Evolutionary conservation across 2,329 filamentous ascomycete species (phyloP), one percentile per base, ranked within the genome.

Genomic region (Colletotrichum navitas): DNA sequence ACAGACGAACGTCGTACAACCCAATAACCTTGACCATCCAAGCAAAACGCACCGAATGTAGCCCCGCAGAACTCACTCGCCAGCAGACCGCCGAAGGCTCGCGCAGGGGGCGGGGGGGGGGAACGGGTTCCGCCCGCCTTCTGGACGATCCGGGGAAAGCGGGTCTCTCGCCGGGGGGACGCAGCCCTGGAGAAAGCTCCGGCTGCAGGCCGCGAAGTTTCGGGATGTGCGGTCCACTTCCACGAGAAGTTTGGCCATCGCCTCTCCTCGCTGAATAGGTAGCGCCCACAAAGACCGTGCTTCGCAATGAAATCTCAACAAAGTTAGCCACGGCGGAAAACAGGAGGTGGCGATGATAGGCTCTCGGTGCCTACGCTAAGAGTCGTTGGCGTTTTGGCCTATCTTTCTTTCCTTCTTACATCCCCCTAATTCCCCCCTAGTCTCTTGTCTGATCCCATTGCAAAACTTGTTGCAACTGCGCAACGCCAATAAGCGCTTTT

Each of bases 131-230:
- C 43, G 47, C 47, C 45, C 47, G 5, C 34, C n/a, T n/a, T 14
- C 32, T 18, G 36, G 47, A 24, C 24, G 47, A 63, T 63, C 43
- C 43, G 43, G 43, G 43, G 43, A 45, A 41, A 54, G 21, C 7
- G 61, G 49, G 49, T 54, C 36, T 11, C 16, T 12, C 36, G 24
- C 26, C 61, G 34, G 34, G 60, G 34, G 36, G 18, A 29, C 49
- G 49, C 36, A 55, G 61, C 47, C 36, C 49, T 63, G 32, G 49
- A 36, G n/a, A 39, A 29, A 10, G 12, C 16, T 8, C 49, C 61
- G 61, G 61, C 21, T 45, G 24, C 29, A 49, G 36, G n/a, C 47
- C 47, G 61, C 49, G 10, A 45, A 5, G 47, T 43, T 54, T 43
- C 18, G 24, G 34, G 34, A 26, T 43, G 34, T 43, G 34, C n/a